Evolutionary conservation across 371 early-diverging fungal genomes (phyloP).

Genomic region (Mucor lusitanicus): DNA sequence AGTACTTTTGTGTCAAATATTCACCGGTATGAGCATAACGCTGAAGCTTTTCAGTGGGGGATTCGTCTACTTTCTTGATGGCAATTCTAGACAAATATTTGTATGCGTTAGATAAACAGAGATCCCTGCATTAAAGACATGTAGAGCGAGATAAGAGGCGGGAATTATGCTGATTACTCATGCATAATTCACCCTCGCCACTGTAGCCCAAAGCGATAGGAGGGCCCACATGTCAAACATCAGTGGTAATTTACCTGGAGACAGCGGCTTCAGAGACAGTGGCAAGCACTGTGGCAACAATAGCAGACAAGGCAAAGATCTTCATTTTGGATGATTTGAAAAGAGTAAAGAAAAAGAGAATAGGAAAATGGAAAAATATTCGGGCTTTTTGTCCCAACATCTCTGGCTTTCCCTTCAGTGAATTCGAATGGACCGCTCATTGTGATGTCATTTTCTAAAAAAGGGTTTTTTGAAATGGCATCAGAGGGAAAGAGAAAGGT

Average conservation of each 20-base stretch:
- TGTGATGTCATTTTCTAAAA: background rate
- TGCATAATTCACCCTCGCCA: background rate
- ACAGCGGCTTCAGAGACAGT: constrained; percentile 30
- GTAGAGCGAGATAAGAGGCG: background rate
- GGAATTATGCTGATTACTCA: background rate
- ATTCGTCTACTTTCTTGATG: constrained; percentile 72
- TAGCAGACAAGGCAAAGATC: constrained; percentile 29
- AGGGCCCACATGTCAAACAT: background rate
- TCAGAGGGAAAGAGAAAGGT: background rate
- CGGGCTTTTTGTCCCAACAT: constrained; percentile 9
- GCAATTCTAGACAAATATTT: constrained; percentile 51
- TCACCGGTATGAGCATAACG: constrained; percentile 65
- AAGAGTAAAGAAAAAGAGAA: background rate
- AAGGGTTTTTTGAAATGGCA: background rate
- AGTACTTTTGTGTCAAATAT: constrained; percentile 78
- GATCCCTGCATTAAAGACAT: background rate
- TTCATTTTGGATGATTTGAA: constrained; percentile 22
- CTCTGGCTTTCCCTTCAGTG: background rate
- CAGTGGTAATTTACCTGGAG: constrained; percentile 22
- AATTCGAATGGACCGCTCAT: background rate
- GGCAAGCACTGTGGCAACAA: constrained; percentile 20
- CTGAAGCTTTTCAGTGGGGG: constrained; percentile 62
- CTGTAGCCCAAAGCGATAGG: background rate
- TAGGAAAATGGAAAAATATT: constrained; percentile 8
- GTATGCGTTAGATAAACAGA: background rate